Percentiles rank a stretch among this genome's conserved stretches.
These are phyloP conservation scores for Debaryomyces tyrocola DNA, from an alignment of 805 yeast species.

Conservation along the genomic window DNA sequence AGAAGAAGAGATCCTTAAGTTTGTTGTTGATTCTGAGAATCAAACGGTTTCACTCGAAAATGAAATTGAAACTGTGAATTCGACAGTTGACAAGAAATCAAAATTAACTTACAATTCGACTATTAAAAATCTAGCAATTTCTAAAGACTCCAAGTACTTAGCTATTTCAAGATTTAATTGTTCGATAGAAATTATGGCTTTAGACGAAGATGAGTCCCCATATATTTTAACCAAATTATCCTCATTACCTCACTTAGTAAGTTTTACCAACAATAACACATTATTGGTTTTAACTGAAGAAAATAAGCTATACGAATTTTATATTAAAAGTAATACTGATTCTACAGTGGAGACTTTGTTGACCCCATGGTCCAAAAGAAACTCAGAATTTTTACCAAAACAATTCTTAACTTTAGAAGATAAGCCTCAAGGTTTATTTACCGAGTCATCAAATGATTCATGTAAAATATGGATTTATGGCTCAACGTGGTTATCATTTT, in stretches of 20 bases:
- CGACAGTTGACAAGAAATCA: constrained; percentile 11
- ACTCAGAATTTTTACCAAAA: constrained; percentile 72
- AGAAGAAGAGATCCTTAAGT: constrained; percentile 57
- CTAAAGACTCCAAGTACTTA: constrained; percentile 43
- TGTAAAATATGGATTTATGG: constrained; percentile 84
- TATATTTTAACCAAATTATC: constrained; percentile 58
- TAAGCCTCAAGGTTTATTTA: constrained; percentile 71
- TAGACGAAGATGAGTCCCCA: constrained; percentile 24
- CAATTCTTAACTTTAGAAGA: constrained; percentile 59
- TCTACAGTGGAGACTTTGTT: constrained; percentile 30
- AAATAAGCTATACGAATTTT: constrained; percentile 72
- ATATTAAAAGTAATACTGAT: constrained; percentile 24
- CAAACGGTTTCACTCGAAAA: constrained; percentile 38
- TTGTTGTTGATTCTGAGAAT: constrained; percentile 36
- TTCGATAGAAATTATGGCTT: constrained; percentile 51
- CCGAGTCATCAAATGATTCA: constrained; percentile 31
- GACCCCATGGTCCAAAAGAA: constrained; percentile 78
- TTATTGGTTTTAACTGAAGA: constrained; percentile 71
- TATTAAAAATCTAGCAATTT: constrained; percentile 53
- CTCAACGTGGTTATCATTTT: constrained; percentile 72
- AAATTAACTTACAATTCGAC: constrained; percentile 27
- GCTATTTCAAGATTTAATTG: constrained; percentile 69
- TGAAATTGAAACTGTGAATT: constrained; percentile 32
- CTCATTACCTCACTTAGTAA: constrained; percentile 58
- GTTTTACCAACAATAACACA: constrained; percentile 52